These are phyloP conservation scores for Russula sp. DNA, from an alignment of 768 basidiomycete genomes.

Conservation along the genomic window DNA sequence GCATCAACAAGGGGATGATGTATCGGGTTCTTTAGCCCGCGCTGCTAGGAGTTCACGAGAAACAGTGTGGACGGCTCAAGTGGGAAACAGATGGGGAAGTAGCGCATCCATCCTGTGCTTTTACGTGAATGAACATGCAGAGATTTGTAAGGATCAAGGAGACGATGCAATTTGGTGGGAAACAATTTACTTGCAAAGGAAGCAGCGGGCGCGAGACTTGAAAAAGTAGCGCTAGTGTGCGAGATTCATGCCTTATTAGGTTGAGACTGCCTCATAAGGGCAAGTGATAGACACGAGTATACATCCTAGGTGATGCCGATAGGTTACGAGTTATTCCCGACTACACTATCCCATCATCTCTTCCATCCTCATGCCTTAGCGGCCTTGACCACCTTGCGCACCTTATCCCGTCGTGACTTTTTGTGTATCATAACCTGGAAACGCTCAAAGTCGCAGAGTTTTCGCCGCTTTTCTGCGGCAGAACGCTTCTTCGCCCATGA, in stretches of 20 bases:
- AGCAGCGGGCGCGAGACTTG: neutral
- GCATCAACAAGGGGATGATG: neutral
- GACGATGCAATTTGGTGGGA: neutral
- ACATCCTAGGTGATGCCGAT: neutral
- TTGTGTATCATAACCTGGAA: conserved; percentile 85
- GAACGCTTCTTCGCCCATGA: conserved; percentile 84
- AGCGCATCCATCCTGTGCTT: neutral
- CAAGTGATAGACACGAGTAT: neutral
- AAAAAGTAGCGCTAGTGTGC: neutral
- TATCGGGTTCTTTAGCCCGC: neutral
- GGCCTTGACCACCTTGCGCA: conserved; percentile 63
- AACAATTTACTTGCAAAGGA: neutral
- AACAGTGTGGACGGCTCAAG: neutral
- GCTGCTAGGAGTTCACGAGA: neutral
- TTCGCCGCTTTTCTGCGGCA: conserved; percentile 63
- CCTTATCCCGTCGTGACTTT: conserved; percentile 75
- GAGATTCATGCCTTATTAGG: conserved; percentile 8
- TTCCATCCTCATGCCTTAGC: conserved; percentile 37
- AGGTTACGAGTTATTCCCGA: neutral
- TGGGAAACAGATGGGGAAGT: neutral
- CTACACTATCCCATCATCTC: neutral
- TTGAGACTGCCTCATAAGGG: neutral
- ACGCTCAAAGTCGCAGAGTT: conserved; percentile 84
- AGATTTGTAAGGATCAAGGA: neutral
- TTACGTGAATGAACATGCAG: neutral